Percentiles rank a stretch among this genome's conserved stretches.
phyloP scores from a whole-genome alignment of 495 filamentous ascomycete species.

The Beverwykella pulmonaria region DNA sequence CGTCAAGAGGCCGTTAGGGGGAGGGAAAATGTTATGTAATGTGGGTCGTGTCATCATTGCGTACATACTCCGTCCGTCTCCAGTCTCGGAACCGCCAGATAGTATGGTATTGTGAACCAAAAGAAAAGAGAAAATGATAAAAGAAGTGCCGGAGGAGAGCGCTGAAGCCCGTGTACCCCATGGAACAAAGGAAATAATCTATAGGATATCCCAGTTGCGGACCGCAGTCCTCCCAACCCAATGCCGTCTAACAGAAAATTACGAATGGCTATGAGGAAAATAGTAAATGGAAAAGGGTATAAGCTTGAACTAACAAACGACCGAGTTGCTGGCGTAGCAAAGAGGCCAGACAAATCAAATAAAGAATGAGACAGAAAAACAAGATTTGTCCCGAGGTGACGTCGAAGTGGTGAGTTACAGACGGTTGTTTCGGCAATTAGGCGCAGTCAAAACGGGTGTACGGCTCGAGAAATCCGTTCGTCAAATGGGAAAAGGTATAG shows the following conservation, averaged over 20 bases:
- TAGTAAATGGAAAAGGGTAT: background rate
- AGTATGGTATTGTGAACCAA: background rate
- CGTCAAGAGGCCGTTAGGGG: background rate
- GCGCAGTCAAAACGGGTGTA: slow-evolving; percentile 1
- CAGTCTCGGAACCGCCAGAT: background rate
- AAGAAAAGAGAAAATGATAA: background rate
- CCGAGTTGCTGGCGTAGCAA: background rate
- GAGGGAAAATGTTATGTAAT: background rate
- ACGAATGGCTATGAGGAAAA: background rate
- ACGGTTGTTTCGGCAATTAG: background rate
- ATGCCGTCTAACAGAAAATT: background rate
- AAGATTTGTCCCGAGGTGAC: background rate
- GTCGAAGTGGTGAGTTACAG: background rate
- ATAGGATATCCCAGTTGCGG: slow-evolving; percentile 14
- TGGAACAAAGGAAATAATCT: slow-evolving; percentile 3
- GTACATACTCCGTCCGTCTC: background rate
- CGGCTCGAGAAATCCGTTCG: slow-evolving; percentile 18
- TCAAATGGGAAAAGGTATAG: slow-evolving; percentile 21
- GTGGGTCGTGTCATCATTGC: background rate
- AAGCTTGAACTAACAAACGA: slow-evolving; percentile 1
- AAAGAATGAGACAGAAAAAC: background rate
- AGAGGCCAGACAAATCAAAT: background rate
- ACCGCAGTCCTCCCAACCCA: slow-evolving; percentile 1
- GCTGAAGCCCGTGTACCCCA: slow-evolving; percentile 5
- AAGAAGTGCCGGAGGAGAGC: background rate